phyloP scores from a whole-genome alignment of 1,284 basidiomycete genomes.

The Leccinum proximum region DNA sequence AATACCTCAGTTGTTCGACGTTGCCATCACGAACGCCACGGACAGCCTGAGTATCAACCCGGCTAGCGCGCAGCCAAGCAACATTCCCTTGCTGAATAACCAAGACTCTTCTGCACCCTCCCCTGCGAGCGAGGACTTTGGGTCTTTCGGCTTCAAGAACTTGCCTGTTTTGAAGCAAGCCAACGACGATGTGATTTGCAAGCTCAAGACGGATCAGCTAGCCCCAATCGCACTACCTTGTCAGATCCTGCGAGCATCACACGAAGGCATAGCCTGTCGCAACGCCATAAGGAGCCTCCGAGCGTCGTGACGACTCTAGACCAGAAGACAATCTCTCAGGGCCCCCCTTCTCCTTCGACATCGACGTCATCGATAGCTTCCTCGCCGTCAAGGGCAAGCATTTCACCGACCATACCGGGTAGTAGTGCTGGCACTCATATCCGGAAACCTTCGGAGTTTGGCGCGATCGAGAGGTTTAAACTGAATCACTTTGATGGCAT shows the following conservation, averaged over 20 bases:
- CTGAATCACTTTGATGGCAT: conserved; percentile 71
- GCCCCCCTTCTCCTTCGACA: conserved; percentile 87
- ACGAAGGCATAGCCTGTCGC: conserved; percentile 71
- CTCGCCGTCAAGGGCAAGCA: conserved; percentile 77
- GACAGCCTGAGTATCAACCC: conserved; percentile 45
- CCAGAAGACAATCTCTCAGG: conserved; percentile 54
- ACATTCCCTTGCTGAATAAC: conserved; percentile 41
- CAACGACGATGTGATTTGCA: conserved; percentile 98
- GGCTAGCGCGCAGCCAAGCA: conserved; percentile 42
- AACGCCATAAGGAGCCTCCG: conserved; percentile 72
- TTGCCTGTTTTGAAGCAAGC: conserved; percentile 95
- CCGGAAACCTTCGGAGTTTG: conserved; percentile 84
- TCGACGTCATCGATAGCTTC: conserved; percentile 93
- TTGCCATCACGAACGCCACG: conserved; percentile 44
- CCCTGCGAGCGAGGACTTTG: conserved; percentile 85
- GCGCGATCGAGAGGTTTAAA: conserved; percentile 85
- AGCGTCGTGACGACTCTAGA: conserved; percentile 71
- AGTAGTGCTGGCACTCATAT: conserved; percentile 53
- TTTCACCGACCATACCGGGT: conserved; percentile 70
- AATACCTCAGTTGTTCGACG: conserved; percentile 84
- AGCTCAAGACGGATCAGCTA: conserved; percentile 85
- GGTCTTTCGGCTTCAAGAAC: conserved; percentile 98
- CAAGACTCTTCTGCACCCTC: conserved; percentile 40
- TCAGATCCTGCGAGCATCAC: conserved; percentile 55
- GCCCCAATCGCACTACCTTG: conserved; percentile 64